Evolutionary conservation across 140 eudicot species (phyloP).

Genomic region (Bidens hawaiensis): DNA sequence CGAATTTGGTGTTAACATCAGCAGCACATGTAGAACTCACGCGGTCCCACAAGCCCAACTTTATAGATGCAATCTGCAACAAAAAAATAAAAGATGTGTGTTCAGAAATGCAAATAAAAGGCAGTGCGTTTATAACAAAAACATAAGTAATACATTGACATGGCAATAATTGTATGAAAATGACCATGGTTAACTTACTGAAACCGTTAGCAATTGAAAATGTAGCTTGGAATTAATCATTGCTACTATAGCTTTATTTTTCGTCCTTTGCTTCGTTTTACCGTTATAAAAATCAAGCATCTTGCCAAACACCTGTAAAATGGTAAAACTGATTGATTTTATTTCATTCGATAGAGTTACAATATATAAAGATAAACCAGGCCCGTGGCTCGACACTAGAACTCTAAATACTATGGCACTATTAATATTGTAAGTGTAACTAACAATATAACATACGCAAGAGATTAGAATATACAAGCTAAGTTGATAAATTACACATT

Average conservation of each 20-base stretch:
- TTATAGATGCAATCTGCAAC: too few relatives aligned
- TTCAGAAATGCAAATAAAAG: neutral
- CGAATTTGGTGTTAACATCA: too few relatives aligned
- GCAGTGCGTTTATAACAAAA: neutral
- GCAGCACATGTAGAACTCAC: too few relatives aligned
- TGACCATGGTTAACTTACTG: conserved; percentile 52
- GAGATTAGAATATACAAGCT: neutral
- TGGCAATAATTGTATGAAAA: conserved; percentile 2
- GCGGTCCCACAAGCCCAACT: too few relatives aligned
- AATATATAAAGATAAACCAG: too few relatives aligned
- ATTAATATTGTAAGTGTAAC: too few relatives aligned
- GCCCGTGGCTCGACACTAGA: too few relatives aligned
- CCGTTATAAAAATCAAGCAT: conserved; percentile 57
- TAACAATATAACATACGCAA: neutral
- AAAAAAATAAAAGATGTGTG: neutral
- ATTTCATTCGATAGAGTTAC: too few relatives aligned
- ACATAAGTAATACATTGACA: neutral
- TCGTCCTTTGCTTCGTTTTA: conserved; percentile 28
- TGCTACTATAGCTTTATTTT: conserved; percentile 10
- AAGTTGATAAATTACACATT: neutral
- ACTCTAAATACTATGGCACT: too few relatives aligned
- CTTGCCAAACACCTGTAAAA: conserved; percentile 65
- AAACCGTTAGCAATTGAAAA: conserved; percentile 68
- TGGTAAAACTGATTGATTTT: too few relatives aligned
- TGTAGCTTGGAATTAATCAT: conserved; percentile 46